Conservation (phyloP, 768 basidiomycete species). For the Auricularia sp. region DNA sequence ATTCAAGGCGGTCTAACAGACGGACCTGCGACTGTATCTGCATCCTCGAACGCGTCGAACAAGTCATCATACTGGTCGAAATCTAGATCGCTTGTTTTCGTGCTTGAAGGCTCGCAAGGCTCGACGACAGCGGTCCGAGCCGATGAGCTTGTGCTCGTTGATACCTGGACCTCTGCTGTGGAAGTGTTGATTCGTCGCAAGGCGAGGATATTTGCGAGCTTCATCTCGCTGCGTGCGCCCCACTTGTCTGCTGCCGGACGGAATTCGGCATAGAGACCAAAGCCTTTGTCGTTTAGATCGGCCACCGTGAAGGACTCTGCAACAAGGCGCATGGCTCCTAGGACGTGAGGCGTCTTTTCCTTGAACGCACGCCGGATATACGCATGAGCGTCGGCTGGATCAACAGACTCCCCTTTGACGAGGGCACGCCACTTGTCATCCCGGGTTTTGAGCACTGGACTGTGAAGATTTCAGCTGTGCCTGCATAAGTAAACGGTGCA, state of each 20-base stretch:
- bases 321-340: slow-evolving; percentile 67
- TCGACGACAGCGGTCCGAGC: no score
- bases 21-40: no score
- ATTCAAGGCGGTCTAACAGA: no score
- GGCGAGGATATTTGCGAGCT: slow-evolving; percentile 56
- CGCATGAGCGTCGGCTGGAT: slow-evolving; percentile 65
- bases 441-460: slow-evolving; percentile 70
- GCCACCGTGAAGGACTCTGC: slow-evolving; percentile 46
- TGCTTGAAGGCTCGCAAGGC: not conserved
- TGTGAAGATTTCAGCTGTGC: slow-evolving; percentile 21
- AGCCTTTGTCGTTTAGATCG: slow-evolving; percentile 59
- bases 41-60: no score
- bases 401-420: slow-evolving; percentile 53
- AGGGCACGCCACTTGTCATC: slow-evolving; percentile 75
- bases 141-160: no score
- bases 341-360: slow-evolving; percentile 65
- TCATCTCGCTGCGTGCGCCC: slow-evolving; percentile 73
- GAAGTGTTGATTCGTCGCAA: slow-evolving; percentile 17
- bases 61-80: slow-evolving; percentile 4
- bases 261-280: slow-evolving; percentile 76
- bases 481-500: not conserved
- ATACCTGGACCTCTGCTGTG: not conserved
- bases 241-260: slow-evolving; percentile 73
- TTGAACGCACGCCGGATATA: slow-evolving; percentile 76
- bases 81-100: not conserved